Percentiles rank a stretch among this genome's conserved stretches.
Conservation (phyloP, 768 basidiomycete species). For the Xerocomus spinulosus region DNA sequence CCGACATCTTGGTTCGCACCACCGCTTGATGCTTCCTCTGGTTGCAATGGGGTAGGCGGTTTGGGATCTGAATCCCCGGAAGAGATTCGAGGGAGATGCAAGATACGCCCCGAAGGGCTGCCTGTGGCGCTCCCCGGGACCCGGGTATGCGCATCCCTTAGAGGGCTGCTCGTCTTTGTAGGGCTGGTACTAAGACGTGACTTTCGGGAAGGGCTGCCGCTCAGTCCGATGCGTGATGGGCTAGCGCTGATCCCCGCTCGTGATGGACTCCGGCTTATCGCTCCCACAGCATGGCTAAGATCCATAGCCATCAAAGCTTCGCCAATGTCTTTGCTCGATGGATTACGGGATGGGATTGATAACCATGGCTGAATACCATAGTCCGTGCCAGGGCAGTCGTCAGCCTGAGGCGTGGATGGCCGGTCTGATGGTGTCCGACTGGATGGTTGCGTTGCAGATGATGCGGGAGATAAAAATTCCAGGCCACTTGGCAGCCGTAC, state of each 20-base stretch:
- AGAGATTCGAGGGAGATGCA: slow-evolving; percentile 22
- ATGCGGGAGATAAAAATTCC: slow-evolving; percentile 5
- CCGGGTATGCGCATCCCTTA: slow-evolving; percentile 12
- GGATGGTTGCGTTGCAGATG: slow-evolving; percentile 6
- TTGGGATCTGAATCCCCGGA: slow-evolving; percentile 11
- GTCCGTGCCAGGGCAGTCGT: slow-evolving; percentile 8
- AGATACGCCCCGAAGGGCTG: slow-evolving; percentile 20
- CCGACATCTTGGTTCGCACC: neutral
- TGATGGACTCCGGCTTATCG: slow-evolving; percentile 24
- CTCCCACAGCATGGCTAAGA: slow-evolving; percentile 9
- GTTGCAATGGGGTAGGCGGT: slow-evolving; percentile 5
- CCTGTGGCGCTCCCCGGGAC: slow-evolving; percentile 11
- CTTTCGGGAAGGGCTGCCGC: slow-evolving; percentile 20
- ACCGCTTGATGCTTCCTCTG: neutral
- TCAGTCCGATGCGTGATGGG: slow-evolving; percentile 19
- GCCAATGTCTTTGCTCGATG: slow-evolving; percentile 14
- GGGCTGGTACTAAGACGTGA: slow-evolving; percentile 23
- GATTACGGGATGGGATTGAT: slow-evolving; percentile 26
- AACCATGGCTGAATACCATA: slow-evolving; percentile 27
- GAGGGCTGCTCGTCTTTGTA: slow-evolving; percentile 15
- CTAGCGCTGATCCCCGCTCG: slow-evolving; percentile 16
- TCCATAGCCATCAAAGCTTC: slow-evolving; percentile 41
- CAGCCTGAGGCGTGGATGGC: slow-evolving; percentile 18
- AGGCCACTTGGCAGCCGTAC: neutral
- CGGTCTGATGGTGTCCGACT: slow-evolving; percentile 11